phyloP scores from a whole-genome alignment of 768 basidiomycete species.

The Termitomyces sp. region DNA sequence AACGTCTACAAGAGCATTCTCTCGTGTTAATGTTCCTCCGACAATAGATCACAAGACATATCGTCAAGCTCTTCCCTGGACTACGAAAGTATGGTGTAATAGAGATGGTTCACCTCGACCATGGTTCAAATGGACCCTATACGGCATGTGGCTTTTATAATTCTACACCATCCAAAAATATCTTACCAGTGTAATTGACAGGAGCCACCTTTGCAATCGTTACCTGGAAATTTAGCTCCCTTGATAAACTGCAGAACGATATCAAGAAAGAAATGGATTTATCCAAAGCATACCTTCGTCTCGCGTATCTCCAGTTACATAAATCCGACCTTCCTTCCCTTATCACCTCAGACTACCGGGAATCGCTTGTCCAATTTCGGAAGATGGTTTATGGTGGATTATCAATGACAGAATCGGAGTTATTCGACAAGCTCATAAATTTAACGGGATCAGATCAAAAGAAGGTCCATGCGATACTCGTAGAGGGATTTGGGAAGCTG shows the following conservation, averaged over 20 bases:
- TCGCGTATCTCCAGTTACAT: not conserved
- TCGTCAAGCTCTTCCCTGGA: not conserved
- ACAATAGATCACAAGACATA: not conserved
- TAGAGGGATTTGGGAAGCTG: not conserved
- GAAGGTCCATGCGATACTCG: not conserved
- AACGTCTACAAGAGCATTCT: not conserved
- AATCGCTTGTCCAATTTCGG: not conserved
- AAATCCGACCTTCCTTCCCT: not conserved
- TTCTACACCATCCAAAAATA: not conserved
- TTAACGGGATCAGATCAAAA: not conserved
- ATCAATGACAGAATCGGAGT: no score
- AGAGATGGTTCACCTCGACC: not conserved
- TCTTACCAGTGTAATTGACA: not conserved
- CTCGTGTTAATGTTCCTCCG: not conserved
- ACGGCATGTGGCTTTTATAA: not conserved
- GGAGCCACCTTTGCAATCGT: not conserved
- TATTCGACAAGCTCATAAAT: no score
- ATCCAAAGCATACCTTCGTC: not conserved
- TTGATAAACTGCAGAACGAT: not conserved
- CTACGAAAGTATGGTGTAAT: no score
- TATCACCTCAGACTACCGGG: not conserved
- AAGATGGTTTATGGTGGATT: not conserved
- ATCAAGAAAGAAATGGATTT: not conserved
- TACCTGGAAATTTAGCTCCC: not conserved
- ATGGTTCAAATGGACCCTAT: not conserved